Percentiles rank a stretch among this genome's conserved stretches.
Conservation (phyloP, 2,329 filamentous ascomycete genomes). For the Colletotrichum aenigma region DNA sequence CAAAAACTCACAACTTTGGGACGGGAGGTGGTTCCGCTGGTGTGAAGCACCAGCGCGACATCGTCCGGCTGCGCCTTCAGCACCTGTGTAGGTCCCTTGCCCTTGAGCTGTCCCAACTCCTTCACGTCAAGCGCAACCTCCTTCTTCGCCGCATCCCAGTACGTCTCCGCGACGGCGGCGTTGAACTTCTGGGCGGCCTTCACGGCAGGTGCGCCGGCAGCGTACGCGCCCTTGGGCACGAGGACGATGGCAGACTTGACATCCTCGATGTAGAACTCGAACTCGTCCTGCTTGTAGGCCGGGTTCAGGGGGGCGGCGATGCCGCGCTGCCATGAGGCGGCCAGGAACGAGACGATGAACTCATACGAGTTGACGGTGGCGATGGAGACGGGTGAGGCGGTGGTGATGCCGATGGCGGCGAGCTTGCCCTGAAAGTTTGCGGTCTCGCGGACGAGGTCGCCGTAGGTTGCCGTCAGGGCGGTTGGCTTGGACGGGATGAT, state of each 20-base stretch:
- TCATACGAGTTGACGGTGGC: conserved; percentile 85
- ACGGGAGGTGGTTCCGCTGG: conserved; percentile 80
- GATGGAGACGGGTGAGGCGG: conserved; percentile 77
- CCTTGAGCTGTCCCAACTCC: conserved; percentile 69
- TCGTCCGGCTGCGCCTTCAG: conserved; percentile 71
- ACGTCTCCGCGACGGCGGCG: conserved; percentile 86
- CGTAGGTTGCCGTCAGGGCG: conserved; percentile 72
- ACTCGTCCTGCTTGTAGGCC: conserved; percentile 87
- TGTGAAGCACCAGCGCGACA: conserved; percentile 81
- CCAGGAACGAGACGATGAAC: conserved; percentile 86
- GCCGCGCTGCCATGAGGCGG: conserved; percentile 82
- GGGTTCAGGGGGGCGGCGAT: conserved; percentile 88
- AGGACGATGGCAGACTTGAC: conserved; percentile 79
- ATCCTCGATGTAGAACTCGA: conserved; percentile 92
- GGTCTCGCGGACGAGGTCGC: conserved; percentile 69
- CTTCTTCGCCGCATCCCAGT: conserved; percentile 68
- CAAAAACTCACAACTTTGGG: conserved; percentile 73
- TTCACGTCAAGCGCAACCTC: conserved; percentile 81
- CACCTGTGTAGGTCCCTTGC: conserved; percentile 41
- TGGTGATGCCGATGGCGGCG: conserved; percentile 73
- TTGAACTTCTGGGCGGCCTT: conserved; percentile 79
- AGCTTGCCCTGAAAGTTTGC: conserved; percentile 77
- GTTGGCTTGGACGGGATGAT: conserved; percentile 72
- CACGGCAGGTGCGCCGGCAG: conserved; percentile 71
- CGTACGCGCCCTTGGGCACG: conserved; percentile 74